These are phyloP conservation scores for Beauveria sp. DNA, from an alignment of 2,329 filamentous ascomycete genomes.

Conservation along the genomic window DNA sequence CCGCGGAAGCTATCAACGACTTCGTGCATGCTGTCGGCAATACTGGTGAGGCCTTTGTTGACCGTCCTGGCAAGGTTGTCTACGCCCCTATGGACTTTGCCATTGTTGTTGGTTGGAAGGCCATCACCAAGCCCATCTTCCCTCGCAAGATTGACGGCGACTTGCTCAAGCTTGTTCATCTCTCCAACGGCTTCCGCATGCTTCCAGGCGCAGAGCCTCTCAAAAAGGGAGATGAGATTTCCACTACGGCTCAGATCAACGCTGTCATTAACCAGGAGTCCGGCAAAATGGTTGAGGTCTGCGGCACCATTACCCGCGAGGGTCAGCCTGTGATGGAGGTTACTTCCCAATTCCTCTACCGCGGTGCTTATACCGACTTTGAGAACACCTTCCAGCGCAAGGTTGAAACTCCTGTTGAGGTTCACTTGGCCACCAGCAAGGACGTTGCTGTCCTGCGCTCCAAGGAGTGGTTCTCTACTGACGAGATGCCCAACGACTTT, in stretches of 20 bases:
- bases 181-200: conserved; percentile 98
- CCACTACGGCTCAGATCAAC: conserved; percentile 92
- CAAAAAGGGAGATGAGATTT: conserved; percentile 89
- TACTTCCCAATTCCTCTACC: conserved; percentile 95
- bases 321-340: conserved; percentile 92
- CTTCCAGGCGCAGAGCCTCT: conserved; percentile 88
- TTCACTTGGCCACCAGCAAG: conserved; percentile 78
- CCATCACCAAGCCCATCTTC: conserved; percentile 99
- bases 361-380: conserved; percentile 84
- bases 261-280: conserved; percentile 97
- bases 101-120: conserved; percentile 97
- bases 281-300: conserved; percentile 99
- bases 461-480: conserved; percentile 95
- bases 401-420: conserved; percentile 87
- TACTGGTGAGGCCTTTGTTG: conserved; percentile 93
- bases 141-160: conserved; percentile 93
- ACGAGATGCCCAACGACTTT: conserved; percentile 60
- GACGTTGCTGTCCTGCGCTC: conserved; percentile 90
- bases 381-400: conserved; percentile 99
- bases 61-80: conserved; percentile 86
- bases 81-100: conserved; percentile 98
- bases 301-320: conserved; percentile 83
- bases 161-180: conserved; percentile 87
- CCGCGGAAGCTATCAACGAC: conserved; percentile 88
- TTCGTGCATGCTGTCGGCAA: conserved; percentile 99